A percentile compares a stretch with the other conserved stretches of the same genome.
Evolutionary conservation across 2,329 filamentous ascomycete genomes (phyloP).

Genomic region (Neophaeococcomyces mojaviensis): DNA sequence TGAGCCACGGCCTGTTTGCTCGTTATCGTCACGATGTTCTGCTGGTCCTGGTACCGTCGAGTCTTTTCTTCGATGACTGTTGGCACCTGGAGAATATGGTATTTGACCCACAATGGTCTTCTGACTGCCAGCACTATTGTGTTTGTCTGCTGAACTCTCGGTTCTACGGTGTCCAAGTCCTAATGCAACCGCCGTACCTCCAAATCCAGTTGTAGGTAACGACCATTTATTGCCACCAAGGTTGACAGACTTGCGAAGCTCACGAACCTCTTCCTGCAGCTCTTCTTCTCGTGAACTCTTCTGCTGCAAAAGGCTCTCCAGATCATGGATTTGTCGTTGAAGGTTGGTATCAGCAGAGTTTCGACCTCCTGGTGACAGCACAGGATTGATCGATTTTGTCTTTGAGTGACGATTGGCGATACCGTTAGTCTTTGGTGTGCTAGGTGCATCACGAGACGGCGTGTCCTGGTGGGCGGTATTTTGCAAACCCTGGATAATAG

Average conservation of each 20-base stretch:
- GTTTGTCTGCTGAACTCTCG: slow-evolving; percentile 3
- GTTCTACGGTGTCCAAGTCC: slow-evolving; percentile 5
- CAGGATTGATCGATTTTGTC: slow-evolving; percentile 15
- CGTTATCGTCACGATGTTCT: background rate
- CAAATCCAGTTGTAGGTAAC: background rate
- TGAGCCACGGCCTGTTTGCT: background rate
- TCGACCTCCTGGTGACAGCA: slow-evolving; percentile 4
- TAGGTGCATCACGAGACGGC: slow-evolving; percentile 7
- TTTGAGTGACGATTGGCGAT: slow-evolving; percentile 14
- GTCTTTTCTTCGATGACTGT: background rate
- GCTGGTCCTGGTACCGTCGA: background rate
- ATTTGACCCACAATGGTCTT: slow-evolving; percentile 1
- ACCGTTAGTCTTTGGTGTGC: slow-evolving; percentile 15
- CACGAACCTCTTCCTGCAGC: slow-evolving; percentile 72
- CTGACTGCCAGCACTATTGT: slow-evolving; percentile 6
- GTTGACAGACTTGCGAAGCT: slow-evolving; percentile 43
- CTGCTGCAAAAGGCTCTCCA: slow-evolving; percentile 63
- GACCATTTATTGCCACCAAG: slow-evolving; percentile 6
- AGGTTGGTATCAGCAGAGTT: slow-evolving; percentile 36
- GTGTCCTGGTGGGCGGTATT: slow-evolving; percentile 25
- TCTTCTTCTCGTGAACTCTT: slow-evolving; percentile 74
- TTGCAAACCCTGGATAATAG: slow-evolving; percentile 87
- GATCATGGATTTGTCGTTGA: slow-evolving; percentile 71
- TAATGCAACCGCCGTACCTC: background rate
- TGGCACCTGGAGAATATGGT: background rate